Base-by-base conservation (phyloP, 164 flowering plant species). In the Vitis amurensis region DNA sequence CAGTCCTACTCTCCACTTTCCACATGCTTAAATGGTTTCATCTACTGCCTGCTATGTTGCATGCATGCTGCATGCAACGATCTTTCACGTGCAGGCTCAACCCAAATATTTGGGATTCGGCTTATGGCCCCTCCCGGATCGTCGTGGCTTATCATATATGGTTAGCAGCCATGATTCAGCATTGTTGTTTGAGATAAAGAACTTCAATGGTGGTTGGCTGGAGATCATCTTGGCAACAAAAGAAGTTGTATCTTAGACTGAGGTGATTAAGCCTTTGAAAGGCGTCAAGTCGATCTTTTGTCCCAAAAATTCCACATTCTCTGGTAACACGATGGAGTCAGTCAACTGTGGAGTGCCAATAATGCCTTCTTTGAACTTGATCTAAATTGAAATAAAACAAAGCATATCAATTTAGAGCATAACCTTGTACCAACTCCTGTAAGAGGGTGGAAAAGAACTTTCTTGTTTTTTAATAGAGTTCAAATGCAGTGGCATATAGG, bases 321-420 rank as follows among this genome's bases (percentile, higher is more conserved):
- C 97, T 1, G 97, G 98, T 48, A 92, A 49, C 19, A 66, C 94
- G 15, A 90, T 82, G 55, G 93, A 90, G 17, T 17, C 97, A 1
- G 94, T 90, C 53, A 94, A 75, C 76, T 90, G n/a, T n/a, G n/a
- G 97, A 15, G 98, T 94, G 10, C 98, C 97, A 31, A 89, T 86
- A 14, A 92, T 71, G n/a, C 97, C 97, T 81, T 90, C 92, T 50
- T 89, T 92, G 67, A 92, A 87, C 80, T 90, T 92, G 72, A 94
- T 92, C 98, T 91, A 86, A 64, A 68, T 15, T 49, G 2, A 69
- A 27, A 49, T 4, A 29, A 27, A 2, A 61, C n/a, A n/a, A 51
- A 31, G 37, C 4, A 31, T 27, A 16, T 14, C 17, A 17, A 37
- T 30, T 64, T 60, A 58, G 55, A 55, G 19, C 0, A 6, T 0